phyloP scores from a whole-genome alignment of 495 filamentous ascomycete species.

The Talaromyces wortmannii region DNA sequence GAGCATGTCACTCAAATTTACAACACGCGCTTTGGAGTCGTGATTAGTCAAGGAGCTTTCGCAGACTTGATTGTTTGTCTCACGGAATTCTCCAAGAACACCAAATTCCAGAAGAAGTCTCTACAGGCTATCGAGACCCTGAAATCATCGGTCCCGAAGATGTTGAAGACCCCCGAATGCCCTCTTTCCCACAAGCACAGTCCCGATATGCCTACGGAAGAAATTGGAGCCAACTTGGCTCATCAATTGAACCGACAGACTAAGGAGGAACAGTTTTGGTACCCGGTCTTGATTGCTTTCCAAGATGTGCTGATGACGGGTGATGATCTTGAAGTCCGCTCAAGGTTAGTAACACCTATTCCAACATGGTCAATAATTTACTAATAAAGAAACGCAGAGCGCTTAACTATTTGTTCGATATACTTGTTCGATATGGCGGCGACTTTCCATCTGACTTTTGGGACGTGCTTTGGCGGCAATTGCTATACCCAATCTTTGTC shows the following conservation, averaged over 20 bases:
- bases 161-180: conserved; percentile 95
- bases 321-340: conserved; percentile 95
- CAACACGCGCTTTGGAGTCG: conserved; percentile 90
- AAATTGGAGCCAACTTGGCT: conserved; percentile 37
- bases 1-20: conserved; percentile 98
- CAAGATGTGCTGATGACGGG: conserved; percentile 99
- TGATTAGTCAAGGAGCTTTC: conserved; percentile 94
- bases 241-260: conserved; percentile 52
- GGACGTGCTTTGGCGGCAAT: conserved; percentile 95
- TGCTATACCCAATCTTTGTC: conserved; percentile 97
- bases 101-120: conserved; percentile 95
- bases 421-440: conserved; percentile 79
- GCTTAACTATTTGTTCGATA: conserved; percentile 92
- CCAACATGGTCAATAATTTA: background rate
- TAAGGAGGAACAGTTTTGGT: conserved; percentile 96
- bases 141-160: conserved; percentile 83
- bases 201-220: conserved; percentile 32
- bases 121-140: conserved; percentile 92
- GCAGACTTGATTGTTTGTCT: conserved; percentile 93
- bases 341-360: conserved; percentile 34
- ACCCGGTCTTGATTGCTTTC: conserved; percentile 94
- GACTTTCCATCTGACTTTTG: conserved; percentile 93
- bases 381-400: conserved; percentile 46
- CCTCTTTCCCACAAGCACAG: conserved; percentile 62
- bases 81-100: conserved; percentile 97